These are phyloP conservation scores for Amorphotheca resinae DNA, from an alignment of 495 filamentous ascomycete species.

Conservation along the genomic window DNA sequence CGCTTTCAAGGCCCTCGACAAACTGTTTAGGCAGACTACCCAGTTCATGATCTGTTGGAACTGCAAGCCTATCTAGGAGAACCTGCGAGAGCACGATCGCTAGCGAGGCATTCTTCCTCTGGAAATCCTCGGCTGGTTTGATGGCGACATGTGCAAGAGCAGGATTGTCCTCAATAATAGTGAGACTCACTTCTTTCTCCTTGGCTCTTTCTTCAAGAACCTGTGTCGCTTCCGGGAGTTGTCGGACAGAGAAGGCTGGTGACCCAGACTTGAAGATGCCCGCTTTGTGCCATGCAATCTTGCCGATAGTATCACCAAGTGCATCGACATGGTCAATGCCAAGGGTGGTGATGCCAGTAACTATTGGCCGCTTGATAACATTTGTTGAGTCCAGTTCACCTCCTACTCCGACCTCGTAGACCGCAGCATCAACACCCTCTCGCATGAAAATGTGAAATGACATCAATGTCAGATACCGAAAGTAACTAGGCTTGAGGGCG, in stretches of 20 bases:
- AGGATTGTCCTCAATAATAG: constrained; percentile 23
- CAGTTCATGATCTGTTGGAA: constrained; percentile 18
- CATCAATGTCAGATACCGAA: constrained; percentile 78
- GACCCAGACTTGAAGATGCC: constrained; percentile 73
- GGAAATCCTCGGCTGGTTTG: constrained; percentile 48
- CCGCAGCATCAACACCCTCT: constrained; percentile 66
- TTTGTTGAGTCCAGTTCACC: constrained; percentile 93
- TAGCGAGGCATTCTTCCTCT: constrained; percentile 74
- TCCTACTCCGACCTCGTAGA: constrained; percentile 86
- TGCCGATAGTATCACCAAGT: constrained; percentile 71
- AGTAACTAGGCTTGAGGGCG: constrained; percentile 67
- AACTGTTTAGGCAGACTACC: constrained; percentile 51
- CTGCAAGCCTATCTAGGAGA: constrained; percentile 35
- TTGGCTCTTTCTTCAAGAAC: constrained; percentile 59
- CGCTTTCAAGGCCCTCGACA: constrained; percentile 58
- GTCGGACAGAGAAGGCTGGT: constrained; percentile 61
- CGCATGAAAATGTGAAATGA: constrained; percentile 74
- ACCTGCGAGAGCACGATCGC: constrained; percentile 64
- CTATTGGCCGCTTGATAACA: constrained; percentile 57
- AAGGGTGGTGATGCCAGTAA: constrained; percentile 66
- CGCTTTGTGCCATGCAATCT: constrained; percentile 95
- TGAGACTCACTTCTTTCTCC: constrained; percentile 47
- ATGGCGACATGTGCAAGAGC: constrained; percentile 41
- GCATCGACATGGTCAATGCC: constrained; percentile 82
- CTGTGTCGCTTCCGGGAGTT: constrained; percentile 46